These are phyloP conservation scores for Adansonia gregorii DNA, from an alignment of 441 rosid species.

Conservation along the genomic window DNA sequence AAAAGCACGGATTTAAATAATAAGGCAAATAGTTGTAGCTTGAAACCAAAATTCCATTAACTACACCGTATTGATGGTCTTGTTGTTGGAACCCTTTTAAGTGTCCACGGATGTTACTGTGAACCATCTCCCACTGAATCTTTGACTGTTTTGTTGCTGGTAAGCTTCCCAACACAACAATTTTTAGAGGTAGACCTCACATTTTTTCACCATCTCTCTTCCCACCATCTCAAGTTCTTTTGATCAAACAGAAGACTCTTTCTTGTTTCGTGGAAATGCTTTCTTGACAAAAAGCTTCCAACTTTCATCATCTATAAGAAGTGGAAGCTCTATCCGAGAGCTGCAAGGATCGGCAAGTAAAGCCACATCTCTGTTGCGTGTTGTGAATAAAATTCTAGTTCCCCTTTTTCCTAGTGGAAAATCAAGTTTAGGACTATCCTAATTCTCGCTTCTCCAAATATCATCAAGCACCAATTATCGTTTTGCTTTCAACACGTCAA, in stretches of 20 bases:
- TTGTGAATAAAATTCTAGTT: constrained; percentile 3
- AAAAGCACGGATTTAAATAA: constrained; percentile 27
- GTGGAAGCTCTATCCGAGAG: background rate
- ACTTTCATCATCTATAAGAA: background rate
- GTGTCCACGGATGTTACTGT: constrained; percentile 11
- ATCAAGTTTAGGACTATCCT: background rate
- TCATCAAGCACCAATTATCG: background rate
- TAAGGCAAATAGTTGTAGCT: constrained; percentile 32
- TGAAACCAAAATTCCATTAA: constrained; percentile 22
- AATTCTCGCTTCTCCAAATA: background rate
- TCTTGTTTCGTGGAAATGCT: background rate
- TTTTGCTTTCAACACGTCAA: background rate
- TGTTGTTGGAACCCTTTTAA: constrained; percentile 14
- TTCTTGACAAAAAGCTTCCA: background rate
- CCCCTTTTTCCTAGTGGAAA: constrained; percentile 8
- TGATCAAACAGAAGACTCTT: background rate
- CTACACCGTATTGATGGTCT: background rate
- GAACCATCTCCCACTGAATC: constrained; percentile 29
- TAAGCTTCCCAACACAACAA: constrained; percentile 28
- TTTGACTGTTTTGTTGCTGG: constrained; percentile 20
- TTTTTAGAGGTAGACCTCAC: constrained; percentile 30
- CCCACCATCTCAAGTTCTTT: constrained; percentile 20
- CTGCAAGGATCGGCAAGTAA: background rate
- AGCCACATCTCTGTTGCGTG: background rate
- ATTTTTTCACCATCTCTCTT: constrained; percentile 28